Conservation (phyloP, 768 basidiomycete genomes). For the Podaxis sp. region DNA sequence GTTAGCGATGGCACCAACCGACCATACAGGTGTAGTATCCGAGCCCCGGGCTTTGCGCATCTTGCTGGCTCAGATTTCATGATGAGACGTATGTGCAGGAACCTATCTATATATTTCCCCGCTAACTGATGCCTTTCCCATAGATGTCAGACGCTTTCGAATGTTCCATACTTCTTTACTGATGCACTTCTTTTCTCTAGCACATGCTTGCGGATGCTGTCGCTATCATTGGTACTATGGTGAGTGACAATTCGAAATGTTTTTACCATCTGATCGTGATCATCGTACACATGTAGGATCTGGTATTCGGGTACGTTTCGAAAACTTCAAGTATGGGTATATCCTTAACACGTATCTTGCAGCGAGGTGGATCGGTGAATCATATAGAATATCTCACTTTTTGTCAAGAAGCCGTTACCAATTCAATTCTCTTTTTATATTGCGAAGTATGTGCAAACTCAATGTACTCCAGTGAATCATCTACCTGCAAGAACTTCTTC, state of each 20-base stretch:
- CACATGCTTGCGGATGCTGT: conserved; percentile 94
- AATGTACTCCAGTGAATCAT: not conserved
- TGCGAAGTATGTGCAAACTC: not conserved
- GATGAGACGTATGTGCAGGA: conserved; percentile 74
- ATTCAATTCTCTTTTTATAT: not conserved
- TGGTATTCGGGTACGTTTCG: conserved; percentile 85
- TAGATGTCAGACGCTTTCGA: conserved; percentile 36
- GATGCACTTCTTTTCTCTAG: conserved; percentile 30
- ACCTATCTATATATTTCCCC: conserved; percentile 9
- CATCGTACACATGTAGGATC: conserved; percentile 44
- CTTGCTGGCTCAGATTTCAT: conserved; percentile 96
- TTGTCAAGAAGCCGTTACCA: not conserved
- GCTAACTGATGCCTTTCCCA: conserved; percentile 16
- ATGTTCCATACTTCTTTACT: conserved; percentile 15
- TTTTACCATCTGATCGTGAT: not conserved
- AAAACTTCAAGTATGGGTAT: not conserved
- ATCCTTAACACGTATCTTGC: conserved; percentile 3
- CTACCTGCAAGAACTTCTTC: not conserved
- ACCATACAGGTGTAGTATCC: conserved; percentile 95
- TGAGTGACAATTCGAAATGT: conserved; percentile 28
- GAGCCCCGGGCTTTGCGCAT: conserved; percentile 95
- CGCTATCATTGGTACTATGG: conserved; percentile 97
- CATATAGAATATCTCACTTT: not conserved
- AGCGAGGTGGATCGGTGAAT: conserved; percentile 37
- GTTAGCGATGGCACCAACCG: conserved; percentile 88